phyloP scores from a whole-genome alignment of 169 alveolate genomes.

The Cytauxzoon felis region DNA sequence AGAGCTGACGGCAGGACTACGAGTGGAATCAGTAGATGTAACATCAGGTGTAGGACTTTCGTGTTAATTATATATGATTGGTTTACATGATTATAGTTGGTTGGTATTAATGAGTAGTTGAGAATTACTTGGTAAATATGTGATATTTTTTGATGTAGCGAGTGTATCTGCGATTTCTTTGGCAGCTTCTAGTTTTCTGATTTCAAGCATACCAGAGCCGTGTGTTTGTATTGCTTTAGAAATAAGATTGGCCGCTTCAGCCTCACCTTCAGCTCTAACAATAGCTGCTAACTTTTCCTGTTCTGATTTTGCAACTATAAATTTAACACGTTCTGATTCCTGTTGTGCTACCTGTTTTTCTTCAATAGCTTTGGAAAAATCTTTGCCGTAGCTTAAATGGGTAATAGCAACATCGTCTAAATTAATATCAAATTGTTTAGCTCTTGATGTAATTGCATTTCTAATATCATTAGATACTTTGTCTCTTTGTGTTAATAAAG shows the following conservation, averaged over 20 bases:
- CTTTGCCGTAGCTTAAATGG: slow-evolving; percentile 93
- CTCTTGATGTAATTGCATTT: slow-evolving; percentile 87
- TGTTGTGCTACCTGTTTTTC: slow-evolving; percentile 98
- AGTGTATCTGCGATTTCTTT: slow-evolving; percentile 91
- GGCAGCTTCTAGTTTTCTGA: slow-evolving; percentile 95
- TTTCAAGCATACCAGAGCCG: slow-evolving; percentile 92
- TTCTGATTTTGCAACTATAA: slow-evolving; percentile 90
- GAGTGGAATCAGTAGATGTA: not conserved
- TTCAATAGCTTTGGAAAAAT: slow-evolving; percentile 95
- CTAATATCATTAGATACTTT: slow-evolving; percentile 89
- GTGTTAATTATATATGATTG: too few species aligned
- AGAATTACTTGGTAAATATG: slow-evolving; percentile 78
- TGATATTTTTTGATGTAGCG: slow-evolving; percentile 87
- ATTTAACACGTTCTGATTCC: slow-evolving; percentile 95
- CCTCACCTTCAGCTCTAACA: slow-evolving; percentile 96
- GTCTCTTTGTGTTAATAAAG: slow-evolving; percentile 94
- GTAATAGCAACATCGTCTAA: slow-evolving; percentile 96
- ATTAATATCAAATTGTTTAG: slow-evolving; percentile 88
- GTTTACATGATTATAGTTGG: slow-evolving; percentile 19
- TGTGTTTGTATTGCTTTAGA: slow-evolving; percentile 90
- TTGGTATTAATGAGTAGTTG: slow-evolving; percentile 61
- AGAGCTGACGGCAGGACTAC: too few species aligned
- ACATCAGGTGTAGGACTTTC: too few species aligned
- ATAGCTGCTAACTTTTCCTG: slow-evolving; percentile 94
- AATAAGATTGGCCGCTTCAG: slow-evolving; percentile 95